Percentiles rank a stretch among this genome's conserved stretches.
Evolutionary conservation across 257 asterid species (phyloP).

Genomic region (Ilex aquifolium): DNA sequence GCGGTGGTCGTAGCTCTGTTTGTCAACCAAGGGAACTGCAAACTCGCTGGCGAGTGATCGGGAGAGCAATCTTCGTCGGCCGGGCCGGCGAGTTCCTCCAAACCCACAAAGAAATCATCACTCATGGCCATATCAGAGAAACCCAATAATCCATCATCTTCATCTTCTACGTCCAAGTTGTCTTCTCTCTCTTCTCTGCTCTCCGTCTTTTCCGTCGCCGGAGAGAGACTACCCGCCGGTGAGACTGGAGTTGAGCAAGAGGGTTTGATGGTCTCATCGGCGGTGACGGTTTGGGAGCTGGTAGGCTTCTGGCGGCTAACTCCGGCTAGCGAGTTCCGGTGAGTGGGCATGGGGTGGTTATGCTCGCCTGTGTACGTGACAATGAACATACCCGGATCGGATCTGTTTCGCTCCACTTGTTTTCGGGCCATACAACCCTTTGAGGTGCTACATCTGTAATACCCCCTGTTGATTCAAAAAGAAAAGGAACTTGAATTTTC

Average conservation of each 20-base stretch:
- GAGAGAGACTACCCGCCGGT: slow-evolving; percentile 28
- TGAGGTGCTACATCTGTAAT: slow-evolving; percentile 90
- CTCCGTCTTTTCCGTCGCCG: slow-evolving; percentile 44
- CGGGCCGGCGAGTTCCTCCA: slow-evolving; percentile 51
- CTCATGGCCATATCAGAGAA: slow-evolving; percentile 19
- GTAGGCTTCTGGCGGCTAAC: slow-evolving; percentile 62
- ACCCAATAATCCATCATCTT: slow-evolving; percentile 14
- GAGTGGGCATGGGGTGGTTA: slow-evolving; percentile 88
- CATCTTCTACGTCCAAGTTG: slow-evolving; percentile 26
- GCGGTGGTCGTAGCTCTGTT: slow-evolving; percentile 41
- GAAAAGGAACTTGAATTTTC: background rate
- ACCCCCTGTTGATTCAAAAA: slow-evolving; percentile 50
- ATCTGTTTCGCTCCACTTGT: slow-evolving; percentile 94
- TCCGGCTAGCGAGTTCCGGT: slow-evolving; percentile 90
- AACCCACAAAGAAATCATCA: slow-evolving; percentile 71
- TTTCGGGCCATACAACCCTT: slow-evolving; percentile 90
- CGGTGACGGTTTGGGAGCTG: slow-evolving; percentile 16
- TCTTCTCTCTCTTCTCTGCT: slow-evolving; percentile 30
- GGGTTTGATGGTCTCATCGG: slow-evolving; percentile 37
- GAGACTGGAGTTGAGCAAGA: slow-evolving; percentile 38
- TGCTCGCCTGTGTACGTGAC: slow-evolving; percentile 90
- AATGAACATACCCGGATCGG: slow-evolving; percentile 88
- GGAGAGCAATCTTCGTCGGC: slow-evolving; percentile 27
- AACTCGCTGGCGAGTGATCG: slow-evolving; percentile 24
- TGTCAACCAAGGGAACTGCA: slow-evolving; percentile 50